Base-by-base conservation (phyloP, 2,329 filamentous ascomycete genomes). In the Xylariaceae sp. region DNA sequence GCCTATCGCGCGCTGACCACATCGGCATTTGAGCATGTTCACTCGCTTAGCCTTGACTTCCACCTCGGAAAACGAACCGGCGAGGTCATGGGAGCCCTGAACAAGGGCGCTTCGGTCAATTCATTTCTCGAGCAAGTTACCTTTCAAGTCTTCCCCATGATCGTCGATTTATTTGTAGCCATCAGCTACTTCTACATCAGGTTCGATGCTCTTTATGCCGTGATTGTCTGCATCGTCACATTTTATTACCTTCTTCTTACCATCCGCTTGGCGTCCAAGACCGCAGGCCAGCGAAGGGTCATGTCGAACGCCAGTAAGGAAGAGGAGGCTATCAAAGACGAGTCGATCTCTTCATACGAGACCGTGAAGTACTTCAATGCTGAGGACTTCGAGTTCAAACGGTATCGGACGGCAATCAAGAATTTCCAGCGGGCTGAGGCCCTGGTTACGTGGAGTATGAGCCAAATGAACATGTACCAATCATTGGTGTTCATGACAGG, bases 341-440 rank as follows among this genome's bases (percentile, higher is more conserved):
- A 99, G 71, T 97, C 94, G 0, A 94, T 99, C 76, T 91, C 94
- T 59, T 95, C 91, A n/a, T 99, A 97, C 70, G 94, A 99, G 74
- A 92, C 88, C 1, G 89, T 92, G 68, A 94, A 92, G 69, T 92
- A 92, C 66, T 94, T 94, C 77, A 92, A 92, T 64, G 88, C 88
- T 6, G 89, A 92, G 66, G 76, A 81, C 2, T 91, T 88, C 66
- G 89, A 94, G 66, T 91, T 90, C 62, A 75, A 79, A 47, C 81
- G 89, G 29, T 92, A 91, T 66, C 80, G 84, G 46, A 72, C 78
- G 44, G 87, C 88, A 30, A 88, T 94, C 52, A 74, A 75, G 45
- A 81, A 80, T 52, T 92, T 85, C 69, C 89, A 92, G 67, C 74
- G 73, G 41, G 87, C 88, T 48, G 89, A 92, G 70, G 87, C 86